Evolutionary conservation across 805 yeast species (phyloP).

Genomic region (Ogataea methanolica): DNA sequence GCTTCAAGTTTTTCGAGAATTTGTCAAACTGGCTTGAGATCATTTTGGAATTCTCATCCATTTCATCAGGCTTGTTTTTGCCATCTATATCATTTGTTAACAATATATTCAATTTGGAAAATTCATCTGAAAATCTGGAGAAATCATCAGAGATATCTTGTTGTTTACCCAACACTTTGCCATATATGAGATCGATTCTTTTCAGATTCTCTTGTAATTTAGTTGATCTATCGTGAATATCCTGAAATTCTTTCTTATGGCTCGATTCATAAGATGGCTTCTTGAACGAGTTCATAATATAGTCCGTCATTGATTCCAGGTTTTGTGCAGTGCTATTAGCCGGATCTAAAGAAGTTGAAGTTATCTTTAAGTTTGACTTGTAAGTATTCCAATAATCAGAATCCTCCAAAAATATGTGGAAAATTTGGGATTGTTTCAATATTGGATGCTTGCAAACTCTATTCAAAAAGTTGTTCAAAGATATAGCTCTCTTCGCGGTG

Average conservation of each 20-base stretch:
- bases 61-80: slow-evolving; percentile 18
- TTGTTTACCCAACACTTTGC: slow-evolving; percentile 67
- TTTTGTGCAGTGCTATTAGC: slow-evolving; percentile 25
- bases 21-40: slow-evolving; percentile 29
- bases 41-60: slow-evolving; percentile 17
- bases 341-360: slow-evolving; percentile 20
- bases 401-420: slow-evolving; percentile 67
- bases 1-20: slow-evolving; percentile 37
- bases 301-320: slow-evolving; percentile 80
- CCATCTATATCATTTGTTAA: slow-evolving; percentile 31
- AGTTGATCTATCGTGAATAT: slow-evolving; percentile 75
- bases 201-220: slow-evolving; percentile 79
- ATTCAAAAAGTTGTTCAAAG: slow-evolving; percentile 70
- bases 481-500: slow-evolving; percentile 75
- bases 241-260: slow-evolving; percentile 70
- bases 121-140: slow-evolving; percentile 63
- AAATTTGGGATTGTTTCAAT: slow-evolving; percentile 63
- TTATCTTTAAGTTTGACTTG: slow-evolving; percentile 47
- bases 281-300: slow-evolving; percentile 90
- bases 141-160: slow-evolving; percentile 71
- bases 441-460: slow-evolving; percentile 73
- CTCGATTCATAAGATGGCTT: slow-evolving; percentile 53
- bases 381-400: slow-evolving; percentile 66
- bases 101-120: slow-evolving; percentile 52
- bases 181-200: slow-evolving; percentile 74